Percentiles rank a stretch among this genome's conserved stretches.
Evolutionary conservation across 1,139 yeast genomes (phyloP).

Genomic region (Blastobotrys ciferrii): DNA sequence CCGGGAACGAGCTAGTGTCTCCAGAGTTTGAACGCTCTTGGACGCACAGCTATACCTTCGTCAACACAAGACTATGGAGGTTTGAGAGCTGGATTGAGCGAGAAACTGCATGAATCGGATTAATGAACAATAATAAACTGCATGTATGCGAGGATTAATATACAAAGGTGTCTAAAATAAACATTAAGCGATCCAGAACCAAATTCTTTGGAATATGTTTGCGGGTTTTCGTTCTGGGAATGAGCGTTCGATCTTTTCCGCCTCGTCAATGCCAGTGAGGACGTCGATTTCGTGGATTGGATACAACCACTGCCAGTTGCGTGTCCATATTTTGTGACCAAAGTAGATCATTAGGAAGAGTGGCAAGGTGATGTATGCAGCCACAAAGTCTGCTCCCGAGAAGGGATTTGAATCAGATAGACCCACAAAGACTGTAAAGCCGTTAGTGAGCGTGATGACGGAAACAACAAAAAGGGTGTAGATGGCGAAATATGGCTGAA

Average conservation of each 20-base stretch:
- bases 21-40: too few species aligned
- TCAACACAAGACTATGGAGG: too few species aligned
- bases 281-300: conserved; percentile 49
- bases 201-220: conserved; percentile 40
- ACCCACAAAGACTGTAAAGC: conserved; percentile 60
- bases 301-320: conserved; percentile 44
- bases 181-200: conserved; percentile 43
- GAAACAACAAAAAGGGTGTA: conserved; percentile 45
- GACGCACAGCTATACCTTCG: too few species aligned
- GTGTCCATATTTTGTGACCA: conserved; percentile 50
- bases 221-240: conserved; percentile 40
- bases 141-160: not conserved
- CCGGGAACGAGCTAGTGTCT: too few species aligned
- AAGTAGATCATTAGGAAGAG: conserved; percentile 47
- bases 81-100: too few species aligned
- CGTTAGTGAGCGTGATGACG: conserved; percentile 61
- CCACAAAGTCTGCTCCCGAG: conserved; percentile 51
- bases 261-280: conserved; percentile 50
- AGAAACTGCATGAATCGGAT: not conserved
- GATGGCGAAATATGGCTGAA: conserved; percentile 50
- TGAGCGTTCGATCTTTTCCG: conserved; percentile 44
- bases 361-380: conserved; percentile 49
- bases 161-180: conserved; percentile 2
- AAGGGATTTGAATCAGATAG: conserved; percentile 38
- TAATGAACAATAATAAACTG: not conserved